Base-by-base conservation (phyloP, 352 stramenopile species). In the Peronospora farinosa region DNA sequence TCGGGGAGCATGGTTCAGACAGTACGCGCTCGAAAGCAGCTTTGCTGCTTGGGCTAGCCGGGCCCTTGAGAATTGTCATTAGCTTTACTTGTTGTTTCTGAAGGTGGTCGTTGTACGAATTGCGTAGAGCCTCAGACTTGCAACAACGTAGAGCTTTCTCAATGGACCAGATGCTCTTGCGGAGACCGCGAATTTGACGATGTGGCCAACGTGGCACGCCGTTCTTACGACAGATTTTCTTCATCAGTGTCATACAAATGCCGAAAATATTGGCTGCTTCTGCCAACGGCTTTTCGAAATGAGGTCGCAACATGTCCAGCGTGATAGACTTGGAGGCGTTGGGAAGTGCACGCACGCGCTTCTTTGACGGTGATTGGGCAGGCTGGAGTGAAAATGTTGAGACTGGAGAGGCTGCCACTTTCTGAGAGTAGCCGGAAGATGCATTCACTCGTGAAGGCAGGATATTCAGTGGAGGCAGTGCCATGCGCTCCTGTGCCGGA, bases 221-320 rank as follows among this genome's bases (percentile, higher is more conserved):
- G 56, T 86, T 86, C 55, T 86, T 84, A 44, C 78, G 74, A 67
- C 78, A 89, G 54, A 87, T 87, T 62, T 86, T 86, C 67, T 89
- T 87, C 78, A 89, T 87, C 37, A 89, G 61, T 49, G 78, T 89
- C 76, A 84, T 85, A 56, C 78, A 89, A 56, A 89, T 89, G 33
- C 78, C 73, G 37, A 89, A 87, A 57, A 87, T 74, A 40, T 63
- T 71, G 17, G 75, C 73, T 58, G 84, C 78, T 38, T 89, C 75
- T 19, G 73, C 75, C 41, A 89, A 63, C 41, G 78, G 78, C 58
- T 81, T 83, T 48, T 89, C 78, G 43, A 88, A 88, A 60, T 87
- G 78, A 11, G 75, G 78, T 3, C 74, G 78, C 7, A 88, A 57
- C 60, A 87, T 63, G 44, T 78, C 67, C 40, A 89, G 54, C 54